Evolutionary conservation across 2,329 filamentous ascomycete genomes (phyloP), one percentile per base, ranked within the genome.

Genomic region (Annulohypoxylon truncatum): DNA sequence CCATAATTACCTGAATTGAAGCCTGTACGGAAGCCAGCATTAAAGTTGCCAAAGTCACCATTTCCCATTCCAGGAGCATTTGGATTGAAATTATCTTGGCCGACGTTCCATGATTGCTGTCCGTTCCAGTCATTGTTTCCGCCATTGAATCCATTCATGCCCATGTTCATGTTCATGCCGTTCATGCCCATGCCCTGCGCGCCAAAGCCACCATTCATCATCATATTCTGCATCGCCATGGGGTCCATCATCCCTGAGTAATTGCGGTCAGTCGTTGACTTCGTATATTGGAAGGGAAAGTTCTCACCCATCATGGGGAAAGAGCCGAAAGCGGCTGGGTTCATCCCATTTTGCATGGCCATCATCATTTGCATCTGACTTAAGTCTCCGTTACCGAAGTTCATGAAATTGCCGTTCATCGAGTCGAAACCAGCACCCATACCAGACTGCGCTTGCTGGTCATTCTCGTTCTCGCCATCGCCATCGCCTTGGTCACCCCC

Each of bases 21-120:
- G 84, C 89, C 90, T 89, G 90, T 90, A 81, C 87, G 86, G 85
- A 87, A 92, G 83, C 89, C 90, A 85, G 89, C 85, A 85, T 91
- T 91, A 88, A 90, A 89, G 83, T 87, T 86, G 83, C 90, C 90
- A 89, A 87, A 93, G 83, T 92, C 90, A 92, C 90, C 89, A 85
- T 86, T 85, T 82, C 89, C 89, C 87, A 92, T 92, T 85, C 89
- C 89, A 86, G 88, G 87, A 87, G 89, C 89, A 92, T 89, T 93
- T 91, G 89, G 87, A 89, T 89, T 94, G 90, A 89, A 93, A 91
- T 92, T 93, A 92, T 92, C 90, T 90, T 91, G 90, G 85, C 89
- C 88, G 85, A 89, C 88, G 90, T 90, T 92, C 91, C 90, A 93
- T 85, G 90, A 89, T 83, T 92, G 90, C 83, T 91, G 90, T 84